Percentiles rank a stretch among this genome's conserved stretches.
Evolutionary conservation across 768 basidiomycete genomes (phyloP).

Genomic region (Kwoniella newhampshirensis): DNA sequence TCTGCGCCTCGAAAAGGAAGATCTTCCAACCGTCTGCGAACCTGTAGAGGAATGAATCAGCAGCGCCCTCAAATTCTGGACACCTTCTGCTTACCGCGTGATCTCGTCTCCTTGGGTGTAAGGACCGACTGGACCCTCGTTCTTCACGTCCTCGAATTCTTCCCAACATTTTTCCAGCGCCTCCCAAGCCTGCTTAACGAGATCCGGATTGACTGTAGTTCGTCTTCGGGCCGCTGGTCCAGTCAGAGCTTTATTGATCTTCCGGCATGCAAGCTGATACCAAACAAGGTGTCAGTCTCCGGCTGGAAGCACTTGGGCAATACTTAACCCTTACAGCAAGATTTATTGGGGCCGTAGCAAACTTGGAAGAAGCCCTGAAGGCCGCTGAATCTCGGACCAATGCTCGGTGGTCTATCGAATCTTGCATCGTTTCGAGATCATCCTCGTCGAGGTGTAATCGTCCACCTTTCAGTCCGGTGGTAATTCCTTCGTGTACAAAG

Average conservation of each 20-base stretch:
- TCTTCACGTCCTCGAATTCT: conserved; percentile 68
- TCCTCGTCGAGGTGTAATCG: conserved; percentile 73
- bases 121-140: conserved; percentile 40
- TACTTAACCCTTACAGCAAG: conserved; percentile 59
- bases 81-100: conserved; percentile 52
- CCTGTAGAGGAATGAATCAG: background rate
- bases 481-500: conserved; percentile 78
- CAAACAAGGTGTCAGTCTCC: background rate
- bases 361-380: conserved; percentile 29
- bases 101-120: conserved; percentile 60
- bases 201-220: conserved; percentile 63
- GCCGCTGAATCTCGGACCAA: conserved; percentile 26
- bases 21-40: conserved; percentile 58
- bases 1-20: conserved; percentile 85
- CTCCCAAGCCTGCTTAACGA: conserved; percentile 79
- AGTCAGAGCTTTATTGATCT: conserved; percentile 74
- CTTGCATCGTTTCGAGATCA: conserved; percentile 72
- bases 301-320: background rate
- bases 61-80: background rate
- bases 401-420: conserved; percentile 61
- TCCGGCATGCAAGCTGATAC: conserved; percentile 64
- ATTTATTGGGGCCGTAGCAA: conserved; percentile 67
- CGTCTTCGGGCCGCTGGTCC: conserved; percentile 69
- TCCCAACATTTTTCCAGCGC: conserved; percentile 78
- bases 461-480: conserved; percentile 78